These are phyloP conservation scores for Quercus berberidifolia DNA, from an alignment of 306 rosid genomes.

Conservation along the genomic window DNA sequence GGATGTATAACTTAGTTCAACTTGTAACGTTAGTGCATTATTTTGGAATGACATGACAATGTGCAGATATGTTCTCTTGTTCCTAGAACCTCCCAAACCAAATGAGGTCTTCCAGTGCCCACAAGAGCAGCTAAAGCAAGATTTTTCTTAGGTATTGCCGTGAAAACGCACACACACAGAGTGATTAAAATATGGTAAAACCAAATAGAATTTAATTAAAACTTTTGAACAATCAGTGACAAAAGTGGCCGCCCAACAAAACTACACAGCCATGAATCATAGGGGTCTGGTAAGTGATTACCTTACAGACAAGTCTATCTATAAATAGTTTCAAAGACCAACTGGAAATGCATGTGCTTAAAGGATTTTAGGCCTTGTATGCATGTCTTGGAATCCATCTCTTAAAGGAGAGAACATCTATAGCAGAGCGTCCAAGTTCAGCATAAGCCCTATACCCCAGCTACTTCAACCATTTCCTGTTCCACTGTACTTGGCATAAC, in stretches of 20 bases:
- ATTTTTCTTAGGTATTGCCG: background rate
- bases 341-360: background rate
- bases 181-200: background rate
- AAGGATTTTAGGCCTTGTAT: background rate
- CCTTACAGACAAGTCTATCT: background rate
- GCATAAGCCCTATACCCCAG: constrained; percentile 38
- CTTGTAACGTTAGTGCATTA: no score
- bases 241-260: background rate
- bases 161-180: background rate
- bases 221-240: background rate
- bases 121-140: background rate
- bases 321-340: background rate
- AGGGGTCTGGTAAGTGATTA: background rate
- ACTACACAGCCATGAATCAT: background rate
- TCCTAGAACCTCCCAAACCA: background rate
- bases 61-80: no score
- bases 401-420: background rate
- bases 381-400: background rate
- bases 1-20: no score
- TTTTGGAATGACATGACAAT: no score
- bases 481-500: constrained; percentile 69
- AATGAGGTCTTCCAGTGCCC: no score
- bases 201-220: background rate
- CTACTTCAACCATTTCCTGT: constrained; percentile 91
- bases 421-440: constrained; percentile 7